Base-by-base conservation (phyloP, 306 rosid species). In the Vigna unguiculata region DNA sequence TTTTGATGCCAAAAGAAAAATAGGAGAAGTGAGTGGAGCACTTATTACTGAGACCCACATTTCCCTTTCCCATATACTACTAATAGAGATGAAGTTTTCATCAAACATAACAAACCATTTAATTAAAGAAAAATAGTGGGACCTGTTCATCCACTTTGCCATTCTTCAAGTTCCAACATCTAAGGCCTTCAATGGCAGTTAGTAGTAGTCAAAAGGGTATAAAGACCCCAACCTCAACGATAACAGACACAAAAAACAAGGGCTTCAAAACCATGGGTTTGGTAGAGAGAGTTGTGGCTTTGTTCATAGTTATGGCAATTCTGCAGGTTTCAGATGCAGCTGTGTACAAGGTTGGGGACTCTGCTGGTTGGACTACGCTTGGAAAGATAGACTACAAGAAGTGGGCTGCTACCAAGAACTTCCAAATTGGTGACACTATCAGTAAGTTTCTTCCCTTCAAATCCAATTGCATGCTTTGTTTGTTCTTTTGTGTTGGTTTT, bases 301-400 rank as follows among this genome's bases (percentile, higher is more conserved):
- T 79, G 75, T 14, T 78, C 61, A 61, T 75, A 61, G 71, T 79
- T 71, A 48, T 75, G 59, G 45, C 71, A 21, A 46, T 75, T 24
- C 15, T 80, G 81, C 65, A 78, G 60, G 47, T 86, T 46, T 85
- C 96, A 46, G 11, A 48, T 51, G 97, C 85, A 13, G 88, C 87
- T 45, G 88, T 89, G 4, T 75, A 90, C 86, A 90, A 90, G 83
- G 96, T 92, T 71, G 98, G 98, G 36, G 96, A 89, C 63, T 86
- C 97, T 58, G 82, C 87, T 46, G 98, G 97, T 7, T 95, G 98
- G 98, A 92, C 97, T 36, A 85, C 87, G 45, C 70, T 85, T 34
- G 93, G 88, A 49, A 74, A 78, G 25, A 78, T 95, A 9, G 74
- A 92, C 77, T 95, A 95, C 85, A 90, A 69, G 67, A 82, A 82